phyloP scores from a whole-genome alignment of 257 asterid genomes.

The Lavandula angustifolia region DNA sequence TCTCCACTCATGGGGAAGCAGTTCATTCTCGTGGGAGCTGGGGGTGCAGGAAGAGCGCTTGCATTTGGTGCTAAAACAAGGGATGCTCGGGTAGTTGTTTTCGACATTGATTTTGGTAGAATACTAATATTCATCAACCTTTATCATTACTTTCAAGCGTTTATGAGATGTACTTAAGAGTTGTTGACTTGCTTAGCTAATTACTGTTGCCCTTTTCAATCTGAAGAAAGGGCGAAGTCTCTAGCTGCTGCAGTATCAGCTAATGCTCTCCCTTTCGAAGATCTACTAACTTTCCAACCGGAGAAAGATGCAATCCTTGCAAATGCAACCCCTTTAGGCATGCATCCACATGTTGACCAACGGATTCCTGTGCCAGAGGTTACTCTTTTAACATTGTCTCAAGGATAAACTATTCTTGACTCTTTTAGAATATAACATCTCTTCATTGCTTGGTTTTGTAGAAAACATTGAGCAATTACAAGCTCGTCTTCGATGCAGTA shows the following conservation, averaged over 20 bases:
- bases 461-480: conserved; percentile 47
- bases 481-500: conserved; percentile 65
- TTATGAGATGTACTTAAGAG: no score
- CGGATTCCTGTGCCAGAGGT: conserved; percentile 56
- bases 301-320: conserved; percentile 66
- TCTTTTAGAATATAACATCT: not conserved
- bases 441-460: not conserved
- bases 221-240: conserved; percentile 59
- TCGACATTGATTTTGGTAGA: conserved; percentile 59
- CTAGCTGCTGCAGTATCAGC: conserved; percentile 59
- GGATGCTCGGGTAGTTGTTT: conserved; percentile 56
- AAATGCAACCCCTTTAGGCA: conserved; percentile 74
- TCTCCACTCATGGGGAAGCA: conserved; percentile 41
- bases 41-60: conserved; percentile 81
- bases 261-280: conserved; percentile 50
- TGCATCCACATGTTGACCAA: conserved; percentile 58
- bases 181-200: no score
- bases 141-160: not conserved
- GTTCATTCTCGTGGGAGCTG: conserved; percentile 70
- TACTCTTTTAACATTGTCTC: not conserved
- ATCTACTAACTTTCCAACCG: conserved; percentile 45
- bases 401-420: not conserved
- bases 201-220: not conserved
- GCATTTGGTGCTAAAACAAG: conserved; percentile 64
- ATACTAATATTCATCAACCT: not conserved